Percentiles rank a stretch among this genome's conserved stretches.
These are phyloP conservation scores for Oryza brachyantha DNA, from an alignment of 176 grass and related monocot species.

Conservation along the genomic window DNA sequence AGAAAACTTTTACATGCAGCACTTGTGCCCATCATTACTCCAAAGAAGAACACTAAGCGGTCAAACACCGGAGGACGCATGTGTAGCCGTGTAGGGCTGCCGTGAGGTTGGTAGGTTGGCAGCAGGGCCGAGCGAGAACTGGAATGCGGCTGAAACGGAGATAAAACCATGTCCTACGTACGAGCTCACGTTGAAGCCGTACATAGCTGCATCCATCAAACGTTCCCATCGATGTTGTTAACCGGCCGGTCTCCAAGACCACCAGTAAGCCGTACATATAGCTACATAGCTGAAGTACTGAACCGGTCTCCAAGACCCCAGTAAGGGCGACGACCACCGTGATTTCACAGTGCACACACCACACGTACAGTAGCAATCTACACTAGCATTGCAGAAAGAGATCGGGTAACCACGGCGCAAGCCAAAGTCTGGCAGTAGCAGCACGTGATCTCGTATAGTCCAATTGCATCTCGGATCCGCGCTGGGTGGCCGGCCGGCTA, in stretches of 20 bases:
- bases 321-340: too few species aligned
- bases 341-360: background rate
- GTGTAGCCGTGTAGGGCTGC: background rate
- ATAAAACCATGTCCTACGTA: background rate
- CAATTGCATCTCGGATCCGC: background rate
- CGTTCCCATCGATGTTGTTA: background rate
- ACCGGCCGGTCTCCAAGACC: background rate
- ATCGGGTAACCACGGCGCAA: background rate
- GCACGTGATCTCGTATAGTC: background rate
- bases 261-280: background rate
- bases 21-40: background rate
- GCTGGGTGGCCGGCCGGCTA: background rate
- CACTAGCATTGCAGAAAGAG: background rate
- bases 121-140: background rate
- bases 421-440: background rate
- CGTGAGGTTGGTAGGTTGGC: background rate
- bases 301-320: background rate
- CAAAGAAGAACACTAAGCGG: background rate
- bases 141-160: conserved; percentile 2
- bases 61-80: conserved; percentile 28
- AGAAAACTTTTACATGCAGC: background rate
- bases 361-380: background rate
- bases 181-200: background rate
- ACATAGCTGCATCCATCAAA: background rate
- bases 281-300: background rate